These are phyloP conservation scores for Umbelopsis ramanniana DNA, from an alignment of 192 early-diverging fungal species.

Conservation along the genomic window DNA sequence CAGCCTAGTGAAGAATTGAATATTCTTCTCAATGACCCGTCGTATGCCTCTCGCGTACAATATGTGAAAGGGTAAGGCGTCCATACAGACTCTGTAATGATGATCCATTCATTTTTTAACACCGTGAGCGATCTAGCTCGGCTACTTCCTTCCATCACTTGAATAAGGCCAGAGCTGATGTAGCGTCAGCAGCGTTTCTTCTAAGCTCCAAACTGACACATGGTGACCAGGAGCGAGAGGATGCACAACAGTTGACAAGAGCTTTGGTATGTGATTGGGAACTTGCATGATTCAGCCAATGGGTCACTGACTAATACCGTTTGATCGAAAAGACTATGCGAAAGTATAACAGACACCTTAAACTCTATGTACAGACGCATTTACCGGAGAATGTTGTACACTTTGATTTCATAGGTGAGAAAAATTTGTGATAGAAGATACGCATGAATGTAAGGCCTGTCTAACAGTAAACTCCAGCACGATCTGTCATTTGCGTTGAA, in stretches of 20 bases:
- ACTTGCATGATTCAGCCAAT: not conserved
- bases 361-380: constrained; percentile 64
- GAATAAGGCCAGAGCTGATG: constrained; percentile 50
- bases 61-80: constrained; percentile 64
- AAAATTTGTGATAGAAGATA: not conserved
- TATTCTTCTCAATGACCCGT: constrained; percentile 65
- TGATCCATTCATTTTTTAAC: not conserved
- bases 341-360: constrained; percentile 59
- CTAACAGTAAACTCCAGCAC: constrained; percentile 38
- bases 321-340: constrained; percentile 46
- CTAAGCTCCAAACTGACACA: constrained; percentile 58
- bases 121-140: constrained; percentile 22
- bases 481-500: constrained; percentile 72
- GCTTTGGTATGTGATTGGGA: constrained; percentile 45
- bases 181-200: constrained; percentile 67
- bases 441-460: too few relatives aligned
- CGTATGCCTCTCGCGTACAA: constrained; percentile 68
- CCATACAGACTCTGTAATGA: not conserved
- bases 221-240: constrained; percentile 55
- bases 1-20: constrained; percentile 57
- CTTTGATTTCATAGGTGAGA: constrained; percentile 57
- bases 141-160: constrained; percentile 63
- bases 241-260: constrained; percentile 73
- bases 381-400: constrained; percentile 74
- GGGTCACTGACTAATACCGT: not conserved